Base-by-base conservation (phyloP, 768 basidiomycete species). In the Tricholoma matsutake region DNA sequence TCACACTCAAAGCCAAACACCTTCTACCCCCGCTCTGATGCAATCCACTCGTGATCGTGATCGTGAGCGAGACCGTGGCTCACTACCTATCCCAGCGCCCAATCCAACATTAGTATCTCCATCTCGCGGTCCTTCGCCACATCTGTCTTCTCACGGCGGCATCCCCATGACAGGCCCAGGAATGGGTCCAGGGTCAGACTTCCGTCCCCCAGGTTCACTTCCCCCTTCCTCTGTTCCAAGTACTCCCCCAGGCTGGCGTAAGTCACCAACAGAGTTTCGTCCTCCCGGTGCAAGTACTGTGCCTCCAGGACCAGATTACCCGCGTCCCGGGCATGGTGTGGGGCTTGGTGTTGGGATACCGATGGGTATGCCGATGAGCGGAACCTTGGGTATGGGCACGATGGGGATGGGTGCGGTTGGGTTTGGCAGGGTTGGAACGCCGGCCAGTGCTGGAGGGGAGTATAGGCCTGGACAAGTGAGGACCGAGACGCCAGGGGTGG, bases 1-100 rank as follows among this genome's bases (percentile, higher is more conserved):
- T 14, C 47, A 49, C 13, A 62, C 54, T 32, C 62, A 60, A 43
- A 58, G 62, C 7, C 64, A 63, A 31, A 61, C 63, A 0, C 60
- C 63, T 1, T 54, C 61, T 3, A 43, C 61, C 4, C 54, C 54
- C 14, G 45, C 37, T 1, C 61, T 58, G 4, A 53, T 61, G 4
- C 54, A 45, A 1, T 43, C 64, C 22, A 60, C 59, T 29, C 62
- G 62, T 49, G 58, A 52, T 37, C 49, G 62, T 20, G 60, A 59
- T 63, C 66, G 57, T 56, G 66, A 67, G 4, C 61, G 69, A 31
- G 67, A 64, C 10, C 29, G 53, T 9, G 53, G 22, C 25, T 31
- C 53, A 54, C 53, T n/a, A 54, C 53, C 31, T 13, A 54, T 54
- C 4, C 32, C 54, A 54, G 22, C 45, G 0, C 20, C 45, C 13